Evolutionary conservation across 129 eudicot species (phyloP), one percentile per base, ranked within the genome.

Genomic region (Lactuca sativa): DNA sequence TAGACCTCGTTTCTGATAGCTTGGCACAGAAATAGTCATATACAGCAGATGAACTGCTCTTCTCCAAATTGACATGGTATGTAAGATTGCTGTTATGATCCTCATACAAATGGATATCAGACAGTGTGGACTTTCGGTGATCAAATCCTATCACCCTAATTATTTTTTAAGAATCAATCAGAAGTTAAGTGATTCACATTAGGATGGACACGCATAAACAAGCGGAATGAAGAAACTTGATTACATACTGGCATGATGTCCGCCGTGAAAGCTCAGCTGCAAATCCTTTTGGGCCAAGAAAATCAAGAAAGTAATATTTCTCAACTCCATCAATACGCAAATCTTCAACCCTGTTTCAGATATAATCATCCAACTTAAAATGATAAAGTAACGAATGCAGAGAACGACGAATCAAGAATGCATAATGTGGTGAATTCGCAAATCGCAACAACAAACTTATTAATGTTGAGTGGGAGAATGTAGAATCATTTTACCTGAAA

Each of bases 91-190:
- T 59, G 61, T 68, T 34, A 71, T 62, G 72, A 53, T 82, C 86
- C 65, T 82, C 81, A 25, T 74, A 55, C 15, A 60, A 34, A 68
- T 81, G 81, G 54, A 84, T 63, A 72, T 37, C 70, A 4, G 85
- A 57, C 55, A 73, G 61, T 59, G 73, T 65, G 13, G 82, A 78
- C 77, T 84, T 84, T 56, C 97, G 80, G 73, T 92, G 96, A 66
- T 92, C 96, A 33, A 92, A 92, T 21, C 87, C 90, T 63, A 92
- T 76, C 54, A 92, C 84, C 90, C 97, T 92, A 58, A 61, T 32
- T 53, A 57, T 61, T 36, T 61, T 36, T 5, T 0, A 78, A 51
- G 13, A 43, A 82, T 53, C 31, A 61, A 18, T 18, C 5, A 40
- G 44, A 14, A 64, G 55, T 49, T 36, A 66, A 64, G 57, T 9